Percentiles rank a stretch among this genome's conserved stretches.
Conservation (phyloP, 1,284 basidiomycete genomes). For the Ceratorhiza oryzae-sativae region DNA sequence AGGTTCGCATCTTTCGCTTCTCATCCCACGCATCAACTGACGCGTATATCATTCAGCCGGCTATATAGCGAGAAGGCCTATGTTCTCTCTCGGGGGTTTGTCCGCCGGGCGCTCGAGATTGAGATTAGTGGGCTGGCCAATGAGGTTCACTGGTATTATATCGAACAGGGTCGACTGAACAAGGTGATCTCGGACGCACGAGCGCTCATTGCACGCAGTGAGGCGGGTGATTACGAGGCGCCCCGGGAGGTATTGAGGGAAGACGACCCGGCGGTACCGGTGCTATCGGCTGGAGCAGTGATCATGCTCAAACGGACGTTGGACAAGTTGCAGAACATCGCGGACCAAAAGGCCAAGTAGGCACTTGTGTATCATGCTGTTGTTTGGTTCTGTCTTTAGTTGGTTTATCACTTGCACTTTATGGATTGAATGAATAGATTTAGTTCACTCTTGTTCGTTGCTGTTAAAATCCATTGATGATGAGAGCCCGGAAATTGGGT, state of each 20-base stretch:
- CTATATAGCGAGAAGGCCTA: constrained; percentile 93
- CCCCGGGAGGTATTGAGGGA: constrained; percentile 53
- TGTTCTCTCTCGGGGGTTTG: constrained; percentile 87
- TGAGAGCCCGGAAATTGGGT: too few relatives aligned
- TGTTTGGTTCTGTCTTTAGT: constrained; percentile 9
- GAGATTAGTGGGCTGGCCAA: constrained; percentile 73
- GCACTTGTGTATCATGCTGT: neutral
- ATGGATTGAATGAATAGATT: constrained; percentile 35
- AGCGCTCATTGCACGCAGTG: constrained; percentile 73
- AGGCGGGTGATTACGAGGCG: constrained; percentile 50
- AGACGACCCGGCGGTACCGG: constrained; percentile 71
- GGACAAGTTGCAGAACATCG: constrained; percentile 57
- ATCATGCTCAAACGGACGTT: constrained; percentile 79
- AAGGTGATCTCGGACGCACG: constrained; percentile 73
- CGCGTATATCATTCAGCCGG: constrained; percentile 58
- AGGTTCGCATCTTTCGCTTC: constrained; percentile 56
- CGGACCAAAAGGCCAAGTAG: constrained; percentile 42
- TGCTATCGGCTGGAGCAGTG: constrained; percentile 80
- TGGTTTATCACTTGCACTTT: neutral
- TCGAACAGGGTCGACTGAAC: constrained; percentile 65
- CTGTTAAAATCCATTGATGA: too few relatives aligned
- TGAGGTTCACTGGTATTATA: constrained; percentile 81
- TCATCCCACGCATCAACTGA: constrained; percentile 7
- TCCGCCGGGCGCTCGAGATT: constrained; percentile 82
- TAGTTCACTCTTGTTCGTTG: neutral